Evolutionary conservation across 257 asterid genomes (phyloP), one percentile per base, ranked within the genome.

Genomic region (Ilex aquifolium): DNA sequence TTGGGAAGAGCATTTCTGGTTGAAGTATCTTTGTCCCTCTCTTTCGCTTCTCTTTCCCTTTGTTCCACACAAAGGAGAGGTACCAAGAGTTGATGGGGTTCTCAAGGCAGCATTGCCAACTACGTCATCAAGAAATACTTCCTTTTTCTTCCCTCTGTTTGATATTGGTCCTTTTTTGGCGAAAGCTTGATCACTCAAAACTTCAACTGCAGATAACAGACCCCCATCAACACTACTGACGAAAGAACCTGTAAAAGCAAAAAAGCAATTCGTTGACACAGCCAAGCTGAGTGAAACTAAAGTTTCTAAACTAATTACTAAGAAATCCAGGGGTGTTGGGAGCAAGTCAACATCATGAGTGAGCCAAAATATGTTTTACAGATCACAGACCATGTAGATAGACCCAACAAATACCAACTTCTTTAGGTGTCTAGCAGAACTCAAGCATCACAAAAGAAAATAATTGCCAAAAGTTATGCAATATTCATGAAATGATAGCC

Each of bases 281-380:
- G 1, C 52, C 67, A 48, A 72, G 60, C 49, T 21, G 57, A 31
- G 53, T 32, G 42, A 12, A 16, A 50, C 54, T 32, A 16, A 40
- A 36, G 0, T 4, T 4, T 36, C 42, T 4, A 36, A 36, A 36
- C 42, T 36, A 36, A 36, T 0, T 36, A 36, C 8, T 2, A 8
- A 36, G 8, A 4, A 36, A 36, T 36, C 42, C 42, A 36, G 42
- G 42, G 8, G 42, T 36, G 42, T 36, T 8, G 42, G 8, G 42
- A 8, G 42, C 42, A 36, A 36, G 42, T 36, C 42, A 36, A 36
- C 8, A 8, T 36, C 56, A 36, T 21, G 56, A 16, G 15, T 52
- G 65, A 61, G 50, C 51, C 49, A 62, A 36, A 36, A 36, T 36
- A 8, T 36, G 8, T 36, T 36, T 46, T 10, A 46, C n/a, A 46